A percentile compares a stretch with the other conserved stretches of the same genome.
Conservation (phyloP, 345 rosid genomes). For the Anacardium occidentale region DNA sequence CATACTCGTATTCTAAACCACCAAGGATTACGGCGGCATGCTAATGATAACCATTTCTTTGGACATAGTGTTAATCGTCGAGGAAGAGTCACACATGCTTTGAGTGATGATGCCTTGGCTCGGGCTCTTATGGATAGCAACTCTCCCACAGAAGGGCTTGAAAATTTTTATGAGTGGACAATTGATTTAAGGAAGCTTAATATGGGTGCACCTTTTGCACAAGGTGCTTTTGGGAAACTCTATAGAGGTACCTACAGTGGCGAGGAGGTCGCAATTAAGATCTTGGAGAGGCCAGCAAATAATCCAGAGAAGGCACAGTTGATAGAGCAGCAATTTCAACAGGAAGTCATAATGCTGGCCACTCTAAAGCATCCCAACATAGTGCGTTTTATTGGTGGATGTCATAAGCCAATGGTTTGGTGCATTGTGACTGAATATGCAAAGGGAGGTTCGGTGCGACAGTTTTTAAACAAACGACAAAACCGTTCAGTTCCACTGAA, state of each 20-base stretch:
- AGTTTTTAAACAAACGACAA: constrained; percentile 37
- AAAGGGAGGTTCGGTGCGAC: constrained; percentile 44
- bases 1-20: constrained; percentile 46
- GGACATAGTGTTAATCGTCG: constrained; percentile 33
- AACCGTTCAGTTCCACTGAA: constrained; percentile 38
- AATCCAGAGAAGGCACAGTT: constrained; percentile 35
- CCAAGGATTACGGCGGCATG: constrained; percentile 37
- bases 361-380: constrained; percentile 42
- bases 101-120: constrained; percentile 42
- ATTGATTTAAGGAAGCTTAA: constrained; percentile 39
- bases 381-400: constrained; percentile 45
- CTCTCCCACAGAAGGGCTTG: constrained; percentile 36
- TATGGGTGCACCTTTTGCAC: constrained; percentile 47
- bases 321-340: constrained; percentile 50
- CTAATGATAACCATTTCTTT: constrained; percentile 35
- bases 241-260: constrained; percentile 48
- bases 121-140: constrained; percentile 40
- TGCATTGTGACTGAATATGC: constrained; percentile 53
- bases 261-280: constrained; percentile 48
- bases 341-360: constrained; percentile 48
- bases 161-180: constrained; percentile 42
- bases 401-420: constrained; percentile 46
- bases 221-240: constrained; percentile 49
- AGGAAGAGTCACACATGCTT: constrained; percentile 36
- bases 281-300: constrained; percentile 47